Evolutionary conservation across 164 flowering plant species (phyloP).

Genomic region (Stephania japonica): DNA sequence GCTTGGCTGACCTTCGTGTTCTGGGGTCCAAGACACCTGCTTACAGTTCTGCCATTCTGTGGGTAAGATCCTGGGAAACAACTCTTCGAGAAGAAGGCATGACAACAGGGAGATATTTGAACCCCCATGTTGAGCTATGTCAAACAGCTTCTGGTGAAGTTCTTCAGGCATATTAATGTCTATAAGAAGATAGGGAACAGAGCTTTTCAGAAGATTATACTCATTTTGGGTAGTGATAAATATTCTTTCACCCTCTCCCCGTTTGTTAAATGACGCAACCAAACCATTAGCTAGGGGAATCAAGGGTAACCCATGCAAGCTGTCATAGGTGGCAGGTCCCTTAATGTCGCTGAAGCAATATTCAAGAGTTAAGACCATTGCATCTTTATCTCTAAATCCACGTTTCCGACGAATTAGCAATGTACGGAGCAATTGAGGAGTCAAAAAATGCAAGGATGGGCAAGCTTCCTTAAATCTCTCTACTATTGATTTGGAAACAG

Average conservation of each 20-base stretch:
- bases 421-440: slow-evolving; percentile 67
- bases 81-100: slow-evolving; percentile 64
- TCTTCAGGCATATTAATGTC: slow-evolving; percentile 57
- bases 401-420: slow-evolving; percentile 73
- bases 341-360: slow-evolving; percentile 75
- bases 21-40: slow-evolving; percentile 75
- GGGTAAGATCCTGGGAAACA: slow-evolving; percentile 63
- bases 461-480: slow-evolving; percentile 63
- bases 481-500: slow-evolving; percentile 47
- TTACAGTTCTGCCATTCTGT: slow-evolving; percentile 71
- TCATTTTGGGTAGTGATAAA: slow-evolving; percentile 61
- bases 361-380: slow-evolving; percentile 68
- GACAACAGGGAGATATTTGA: slow-evolving; percentile 64
- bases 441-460: slow-evolving; percentile 69
- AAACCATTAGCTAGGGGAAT: slow-evolving; percentile 83
- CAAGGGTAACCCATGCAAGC: slow-evolving; percentile 69
- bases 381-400: slow-evolving; percentile 54
- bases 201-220: slow-evolving; percentile 74
- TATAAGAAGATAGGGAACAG: slow-evolving; percentile 63
- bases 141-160: slow-evolving; percentile 50
- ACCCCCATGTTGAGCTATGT: slow-evolving; percentile 52
- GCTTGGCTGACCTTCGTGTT: slow-evolving; percentile 67
- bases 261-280: slow-evolving; percentile 54
- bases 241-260: slow-evolving; percentile 63
- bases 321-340: slow-evolving; percentile 32